These are phyloP conservation scores for Xerocomus spinulosus DNA, from an alignment of 768 basidiomycete genomes.

Conservation along the genomic window DNA sequence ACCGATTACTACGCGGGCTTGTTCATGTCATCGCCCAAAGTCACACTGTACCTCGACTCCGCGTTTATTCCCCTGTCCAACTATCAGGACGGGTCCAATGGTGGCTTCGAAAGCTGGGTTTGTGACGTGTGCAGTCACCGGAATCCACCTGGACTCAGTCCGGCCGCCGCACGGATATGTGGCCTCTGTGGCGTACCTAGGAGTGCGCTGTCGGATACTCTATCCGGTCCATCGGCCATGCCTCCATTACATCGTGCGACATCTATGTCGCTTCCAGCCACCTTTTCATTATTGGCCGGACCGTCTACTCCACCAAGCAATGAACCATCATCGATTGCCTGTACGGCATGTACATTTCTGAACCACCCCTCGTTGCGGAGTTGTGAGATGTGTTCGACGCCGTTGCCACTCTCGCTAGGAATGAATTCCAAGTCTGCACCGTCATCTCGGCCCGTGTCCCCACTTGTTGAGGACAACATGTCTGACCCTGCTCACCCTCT, in stretches of 20 bases:
- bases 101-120: slow-evolving; percentile 62
- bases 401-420: slow-evolving; percentile 41
- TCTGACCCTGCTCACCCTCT: slow-evolving; percentile 37
- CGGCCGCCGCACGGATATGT: slow-evolving; percentile 65
- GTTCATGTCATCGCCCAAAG: slow-evolving; percentile 84
- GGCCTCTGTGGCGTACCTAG: slow-evolving; percentile 79
- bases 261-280: slow-evolving; percentile 30
- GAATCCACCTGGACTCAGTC: slow-evolving; percentile 74
- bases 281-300: slow-evolving; percentile 16
- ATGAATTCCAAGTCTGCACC: slow-evolving; percentile 55
- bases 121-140: slow-evolving; percentile 86
- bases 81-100: slow-evolving; percentile 28
- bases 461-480: slow-evolving; percentile 26
- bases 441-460: slow-evolving; percentile 58
- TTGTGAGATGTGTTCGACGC: slow-evolving; percentile 86
- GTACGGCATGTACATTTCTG: slow-evolving; percentile 87
- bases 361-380: slow-evolving; percentile 69
- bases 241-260: slow-evolving; percentile 38
- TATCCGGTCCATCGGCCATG: slow-evolving; percentile 31
- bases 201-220: slow-evolving; percentile 30
- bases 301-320: slow-evolving; percentile 17
- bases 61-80: slow-evolving; percentile 21
- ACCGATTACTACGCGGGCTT: slow-evolving; percentile 90
- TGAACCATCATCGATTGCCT: slow-evolving; percentile 46
- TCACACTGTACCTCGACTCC: slow-evolving; percentile 65